Percentiles rank a stretch among this genome's conserved stretches.
phyloP scores from a whole-genome alignment of 2,329 filamentous ascomycete species.

The Onygena corvina region DNA sequence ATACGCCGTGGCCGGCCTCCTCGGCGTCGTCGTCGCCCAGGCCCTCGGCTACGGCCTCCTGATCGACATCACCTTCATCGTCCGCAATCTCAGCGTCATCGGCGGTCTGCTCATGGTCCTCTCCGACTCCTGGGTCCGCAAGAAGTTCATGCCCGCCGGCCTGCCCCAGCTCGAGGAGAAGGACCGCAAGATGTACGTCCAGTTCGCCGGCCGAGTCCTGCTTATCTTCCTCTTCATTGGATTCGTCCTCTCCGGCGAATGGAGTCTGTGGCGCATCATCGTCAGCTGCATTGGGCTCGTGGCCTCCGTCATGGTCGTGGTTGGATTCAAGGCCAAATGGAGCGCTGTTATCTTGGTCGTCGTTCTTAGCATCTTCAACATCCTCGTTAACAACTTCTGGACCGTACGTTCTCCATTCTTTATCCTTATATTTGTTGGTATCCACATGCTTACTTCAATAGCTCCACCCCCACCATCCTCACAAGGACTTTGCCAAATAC shows the following conservation, averaged over 20 bases:
- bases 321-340: slow-evolving; percentile 99
- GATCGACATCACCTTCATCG: slow-evolving; percentile 99
- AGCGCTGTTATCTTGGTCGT: slow-evolving; percentile 91
- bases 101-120: slow-evolving; percentile 95
- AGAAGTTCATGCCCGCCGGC: slow-evolving; percentile 91
- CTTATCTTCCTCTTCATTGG: slow-evolving; percentile 96
- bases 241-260: slow-evolving; percentile 89
- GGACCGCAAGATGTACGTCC: slow-evolving; percentile 99
- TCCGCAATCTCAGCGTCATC: slow-evolving; percentile 94
- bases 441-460: slow-evolving; percentile 29
- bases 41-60: slow-evolving; percentile 94
- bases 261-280: slow-evolving; percentile 75
- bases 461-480: slow-evolving; percentile 94
- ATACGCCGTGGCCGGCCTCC: slow-evolving; percentile 79
- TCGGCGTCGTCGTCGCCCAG: slow-evolving; percentile 82
- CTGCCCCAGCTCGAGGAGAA: slow-evolving; percentile 93
- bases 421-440: background rate
- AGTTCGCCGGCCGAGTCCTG: slow-evolving; percentile 87
- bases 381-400: slow-evolving; percentile 99
- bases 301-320: slow-evolving; percentile 95
- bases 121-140: slow-evolving; percentile 94
- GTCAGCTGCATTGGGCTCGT: slow-evolving; percentile 77
- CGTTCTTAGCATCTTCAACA: slow-evolving; percentile 90
- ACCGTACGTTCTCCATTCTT: slow-evolving; percentile 54
- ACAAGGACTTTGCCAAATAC: slow-evolving; percentile 99